Conservation (phyloP, 2,329 filamentous ascomycete genomes). For the Colletotrichum cereale region DNA sequence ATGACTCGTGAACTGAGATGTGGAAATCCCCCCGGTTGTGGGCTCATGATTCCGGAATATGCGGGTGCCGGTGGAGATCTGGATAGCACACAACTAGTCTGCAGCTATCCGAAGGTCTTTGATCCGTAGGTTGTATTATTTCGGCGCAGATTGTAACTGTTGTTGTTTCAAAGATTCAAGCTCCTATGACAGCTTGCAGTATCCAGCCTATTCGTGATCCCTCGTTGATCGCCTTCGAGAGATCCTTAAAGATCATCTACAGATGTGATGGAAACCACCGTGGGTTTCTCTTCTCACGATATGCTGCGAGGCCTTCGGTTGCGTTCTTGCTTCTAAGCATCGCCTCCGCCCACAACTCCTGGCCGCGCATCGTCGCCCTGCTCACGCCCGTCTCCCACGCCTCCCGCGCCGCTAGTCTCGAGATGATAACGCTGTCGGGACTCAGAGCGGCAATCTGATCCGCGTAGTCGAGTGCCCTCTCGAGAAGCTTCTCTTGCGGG, state of each 20-base stretch:
- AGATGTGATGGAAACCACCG: constrained; percentile 48
- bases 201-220: neutral
- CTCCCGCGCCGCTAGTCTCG: constrained; percentile 48
- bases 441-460: constrained; percentile 48
- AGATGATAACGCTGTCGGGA: constrained; percentile 51
- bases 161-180: too few species aligned
- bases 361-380: constrained; percentile 50
- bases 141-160: too few species aligned
- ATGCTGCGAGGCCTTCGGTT: constrained; percentile 46
- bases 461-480: constrained; percentile 48
- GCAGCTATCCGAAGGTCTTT: too few species aligned
- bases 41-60: too few species aligned
- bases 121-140: too few species aligned
- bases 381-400: constrained; percentile 52
- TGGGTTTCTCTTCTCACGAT: constrained; percentile 48
- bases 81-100: too few species aligned
- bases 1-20: too few species aligned
- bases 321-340: constrained; percentile 49
- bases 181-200: too few species aligned
- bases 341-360: constrained; percentile 48
- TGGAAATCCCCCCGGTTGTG: too few species aligned
- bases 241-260: constrained; percentile 18
- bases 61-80: too few species aligned
- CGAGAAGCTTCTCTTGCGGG: constrained; percentile 47
- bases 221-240: rapidly evolving